Percentiles rank a stretch among this genome's conserved stretches.
Conservation (phyloP, 2,329 filamentous ascomycete species). For the Pseudogymnoascus sp. region DNA sequence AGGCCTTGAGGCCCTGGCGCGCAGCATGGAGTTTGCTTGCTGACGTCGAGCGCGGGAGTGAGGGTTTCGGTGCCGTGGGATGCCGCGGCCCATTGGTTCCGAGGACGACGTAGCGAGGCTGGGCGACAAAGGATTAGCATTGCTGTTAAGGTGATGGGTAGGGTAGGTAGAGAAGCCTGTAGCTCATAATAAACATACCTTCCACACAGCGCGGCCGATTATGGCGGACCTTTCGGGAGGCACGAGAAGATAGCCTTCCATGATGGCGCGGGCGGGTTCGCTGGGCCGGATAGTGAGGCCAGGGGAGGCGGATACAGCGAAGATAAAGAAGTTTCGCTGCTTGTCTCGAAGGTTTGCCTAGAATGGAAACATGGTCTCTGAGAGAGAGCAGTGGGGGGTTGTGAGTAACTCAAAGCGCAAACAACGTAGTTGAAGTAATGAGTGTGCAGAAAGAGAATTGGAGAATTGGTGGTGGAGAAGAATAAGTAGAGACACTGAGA, state of each 20-base stretch:
- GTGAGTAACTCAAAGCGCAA: background rate
- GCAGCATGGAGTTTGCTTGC: conserved; percentile 9
- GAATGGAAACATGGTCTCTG: conserved; percentile 3
- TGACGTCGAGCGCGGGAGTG: conserved; percentile 12
- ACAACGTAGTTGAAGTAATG: background rate
- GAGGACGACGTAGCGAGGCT: conserved; percentile 53
- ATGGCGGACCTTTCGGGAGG: conserved; percentile 45
- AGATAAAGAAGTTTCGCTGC: conserved; percentile 4
- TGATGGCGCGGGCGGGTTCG: conserved; percentile 18
- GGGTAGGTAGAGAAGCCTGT: background rate
- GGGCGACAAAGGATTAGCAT: conserved; percentile 12
- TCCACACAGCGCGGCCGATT: conserved; percentile 44
- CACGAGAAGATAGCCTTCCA: conserved; percentile 42
- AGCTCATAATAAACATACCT: conserved; percentile 31
- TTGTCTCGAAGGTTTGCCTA: background rate
- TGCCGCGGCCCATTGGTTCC: conserved; percentile 31
- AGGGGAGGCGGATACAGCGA: background rate
- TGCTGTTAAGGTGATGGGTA: conserved; percentile 1
- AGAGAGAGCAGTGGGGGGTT: background rate
- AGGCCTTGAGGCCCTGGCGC: conserved; percentile 19
- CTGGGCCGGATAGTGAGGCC: background rate
- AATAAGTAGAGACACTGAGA: background rate
- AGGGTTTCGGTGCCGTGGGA: conserved; percentile 8
- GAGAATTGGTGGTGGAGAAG: background rate
- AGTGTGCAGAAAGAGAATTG: background rate